Conservation (phyloP, 23 red algal genomes). For the Chondrus crispus region DNA sequence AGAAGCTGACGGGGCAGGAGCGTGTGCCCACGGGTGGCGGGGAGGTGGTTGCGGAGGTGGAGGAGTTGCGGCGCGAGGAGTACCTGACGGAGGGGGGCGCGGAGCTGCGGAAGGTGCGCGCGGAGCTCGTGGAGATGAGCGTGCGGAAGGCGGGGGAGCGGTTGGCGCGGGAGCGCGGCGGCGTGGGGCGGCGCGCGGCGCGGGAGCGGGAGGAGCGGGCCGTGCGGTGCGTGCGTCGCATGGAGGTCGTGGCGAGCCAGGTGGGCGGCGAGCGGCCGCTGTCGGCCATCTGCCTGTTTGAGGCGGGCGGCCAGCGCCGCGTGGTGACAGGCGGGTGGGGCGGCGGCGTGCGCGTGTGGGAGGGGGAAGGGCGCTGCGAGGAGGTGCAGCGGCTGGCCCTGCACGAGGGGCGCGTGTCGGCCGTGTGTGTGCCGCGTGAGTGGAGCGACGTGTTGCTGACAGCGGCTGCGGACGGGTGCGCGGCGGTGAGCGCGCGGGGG, state of each 20-base stretch:
- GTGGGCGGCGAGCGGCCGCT: constrained; percentile 22
- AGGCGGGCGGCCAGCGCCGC: neutral
- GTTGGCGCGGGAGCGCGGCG: no score
- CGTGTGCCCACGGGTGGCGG: no score
- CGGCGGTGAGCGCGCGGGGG: neutral
- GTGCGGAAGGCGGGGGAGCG: neutral
- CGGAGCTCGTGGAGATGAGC: no score
- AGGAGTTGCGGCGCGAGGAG: no score
- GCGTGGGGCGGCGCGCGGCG: no score
- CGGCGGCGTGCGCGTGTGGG: constrained; percentile 22
- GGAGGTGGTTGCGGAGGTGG: no score
- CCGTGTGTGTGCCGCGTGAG: neutral
- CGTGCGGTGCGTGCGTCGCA: no score
- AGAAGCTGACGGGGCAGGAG: no score
- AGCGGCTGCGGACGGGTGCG: constrained; percentile 8
- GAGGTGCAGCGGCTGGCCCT: neutral
- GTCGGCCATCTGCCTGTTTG: neutral
- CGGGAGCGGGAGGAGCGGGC: no score
- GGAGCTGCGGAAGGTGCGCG: no score
- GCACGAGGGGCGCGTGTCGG: constrained; percentile 28
- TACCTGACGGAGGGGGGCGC: no score
- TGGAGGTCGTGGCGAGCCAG: constrained; percentile 30
- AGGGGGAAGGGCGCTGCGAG: neutral
- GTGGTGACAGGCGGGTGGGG: constrained; percentile 37
- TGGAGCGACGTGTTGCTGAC: neutral